Base-by-base conservation (phyloP, 164 flowering plant genomes). In the Kingdonia uniflora region DNA sequence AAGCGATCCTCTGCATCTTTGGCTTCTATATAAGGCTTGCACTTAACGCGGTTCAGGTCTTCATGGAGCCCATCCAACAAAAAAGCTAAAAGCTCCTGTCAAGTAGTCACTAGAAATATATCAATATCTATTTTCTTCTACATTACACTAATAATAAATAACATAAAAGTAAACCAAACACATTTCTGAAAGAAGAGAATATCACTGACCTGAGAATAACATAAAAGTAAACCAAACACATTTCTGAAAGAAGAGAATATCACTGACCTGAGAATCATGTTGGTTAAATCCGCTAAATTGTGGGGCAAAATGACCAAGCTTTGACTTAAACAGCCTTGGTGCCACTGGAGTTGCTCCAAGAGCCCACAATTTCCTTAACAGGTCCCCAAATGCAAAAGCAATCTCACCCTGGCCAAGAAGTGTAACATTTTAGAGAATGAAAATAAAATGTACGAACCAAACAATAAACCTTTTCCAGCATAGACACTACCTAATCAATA, bases 51-150 rank as follows among this genome's bases (percentile, higher is more conserved):
- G 71, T 87, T 91, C 60, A 91, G 77, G 74, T 85, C 98, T 70
- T 91, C 92, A 68, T 87, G 96, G 16, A 91, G 92, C 41, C 95
- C 96, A 74, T 91, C 95, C 77, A 91, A 68, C 61, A 91, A 65
- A 70, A 91, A 91, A 24, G 96, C 91, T 63, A 91, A 89, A 49
- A 91, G 78, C 56, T 91, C 98, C 98, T 91, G 56, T 26, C 14
- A 19, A 48, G 16, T 35, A 62, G 39, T 8, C 21, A 62, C n/a
- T 42, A 29, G n/a, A 17, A 67, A 37, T 37, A 59, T 12, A 40
- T 49, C 58, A 24, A 43, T 50, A 44, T 20, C 23, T 13, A 21
- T 45, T 52, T 52, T 40, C 47, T 23, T 49, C 39, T 23, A 16
- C 19, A 35, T 33, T 29, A 24, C 8, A 33, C 1, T n/a, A 11